Conservation (phyloP, 1,139 yeast species). For the Meyerozyma carpophila region DNA sequence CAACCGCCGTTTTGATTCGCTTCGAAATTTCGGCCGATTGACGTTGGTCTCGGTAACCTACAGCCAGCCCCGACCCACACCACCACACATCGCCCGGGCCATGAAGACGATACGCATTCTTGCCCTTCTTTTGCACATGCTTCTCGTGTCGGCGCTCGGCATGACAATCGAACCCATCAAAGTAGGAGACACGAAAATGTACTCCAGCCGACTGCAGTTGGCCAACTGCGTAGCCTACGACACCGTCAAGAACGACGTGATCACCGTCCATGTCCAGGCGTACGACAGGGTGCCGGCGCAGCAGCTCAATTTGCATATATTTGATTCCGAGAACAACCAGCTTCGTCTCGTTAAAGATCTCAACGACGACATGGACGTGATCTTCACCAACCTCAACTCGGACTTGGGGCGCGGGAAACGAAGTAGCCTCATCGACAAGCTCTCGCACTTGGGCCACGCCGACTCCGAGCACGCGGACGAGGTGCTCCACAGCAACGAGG, state of each 20-base stretch:
- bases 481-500: constrained; percentile 17
- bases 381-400: constrained; percentile 32
- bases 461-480: constrained; percentile 8
- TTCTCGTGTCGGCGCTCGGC: constrained; percentile 13
- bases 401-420: background rate
- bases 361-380: constrained; percentile 23
- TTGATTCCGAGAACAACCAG: constrained; percentile 33
- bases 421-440: constrained; percentile 2
- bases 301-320: constrained; percentile 28
- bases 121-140: background rate
- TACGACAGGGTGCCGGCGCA: constrained; percentile 33
- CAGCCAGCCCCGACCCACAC: too few species aligned
- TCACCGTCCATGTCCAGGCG: constrained; percentile 26
- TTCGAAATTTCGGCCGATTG: too few species aligned
- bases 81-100: background rate
- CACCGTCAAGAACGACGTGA: constrained; percentile 33
- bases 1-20: too few species aligned
- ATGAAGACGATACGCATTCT: background rate
- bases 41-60: too few species aligned
- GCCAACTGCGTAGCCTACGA: constrained; percentile 34
- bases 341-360: constrained; percentile 29
- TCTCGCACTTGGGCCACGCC: constrained; percentile 8
- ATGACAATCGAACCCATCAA: constrained; percentile 17
- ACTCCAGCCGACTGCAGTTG: constrained; percentile 24
- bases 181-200: constrained; percentile 20